These are phyloP conservation scores for Paraconiothyrium sp. DNA, from an alignment of 2,329 filamentous ascomycete species.

Conservation along the genomic window DNA sequence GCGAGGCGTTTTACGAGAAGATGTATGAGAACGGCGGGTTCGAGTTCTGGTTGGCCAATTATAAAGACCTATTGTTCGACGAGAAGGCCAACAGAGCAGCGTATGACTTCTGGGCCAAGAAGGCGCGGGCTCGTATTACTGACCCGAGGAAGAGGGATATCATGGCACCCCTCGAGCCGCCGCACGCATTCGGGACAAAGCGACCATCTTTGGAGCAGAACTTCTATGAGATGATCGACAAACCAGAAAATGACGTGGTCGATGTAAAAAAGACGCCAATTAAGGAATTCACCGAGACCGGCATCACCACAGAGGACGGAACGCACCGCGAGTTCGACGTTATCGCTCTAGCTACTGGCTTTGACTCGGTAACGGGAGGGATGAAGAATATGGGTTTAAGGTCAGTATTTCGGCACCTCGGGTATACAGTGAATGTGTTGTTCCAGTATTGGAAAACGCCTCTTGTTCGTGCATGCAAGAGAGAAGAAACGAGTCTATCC, in stretches of 20 bases:
- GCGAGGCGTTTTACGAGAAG: constrained; percentile 55
- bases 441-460: too few relatives aligned
- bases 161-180: constrained; percentile 56
- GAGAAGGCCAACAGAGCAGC: constrained; percentile 55
- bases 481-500: too few relatives aligned
- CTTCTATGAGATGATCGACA: constrained; percentile 58
- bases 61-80: constrained; percentile 53
- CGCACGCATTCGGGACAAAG: constrained; percentile 59
- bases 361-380: constrained; percentile 55
- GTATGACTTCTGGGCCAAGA: constrained; percentile 60
- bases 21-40: constrained; percentile 53
- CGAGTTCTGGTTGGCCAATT: constrained; percentile 55
- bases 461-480: too few relatives aligned
- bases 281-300: constrained; percentile 49
- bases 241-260: constrained; percentile 54
- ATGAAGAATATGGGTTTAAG: constrained; percentile 53
- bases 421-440: too few relatives aligned
- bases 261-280: constrained; percentile 56
- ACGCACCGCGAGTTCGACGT: constrained; percentile 55
- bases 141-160: constrained; percentile 57
- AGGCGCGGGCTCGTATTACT: constrained; percentile 53
- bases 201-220: constrained; percentile 58
- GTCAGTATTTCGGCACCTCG: too few relatives aligned
- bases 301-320: constrained; percentile 53
- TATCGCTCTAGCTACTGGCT: constrained; percentile 57